Percentiles rank a stretch among this genome's conserved stretches.
Evolutionary conservation across 306 rosid species (phyloP).

Genomic region (Luffa acutangula): DNA sequence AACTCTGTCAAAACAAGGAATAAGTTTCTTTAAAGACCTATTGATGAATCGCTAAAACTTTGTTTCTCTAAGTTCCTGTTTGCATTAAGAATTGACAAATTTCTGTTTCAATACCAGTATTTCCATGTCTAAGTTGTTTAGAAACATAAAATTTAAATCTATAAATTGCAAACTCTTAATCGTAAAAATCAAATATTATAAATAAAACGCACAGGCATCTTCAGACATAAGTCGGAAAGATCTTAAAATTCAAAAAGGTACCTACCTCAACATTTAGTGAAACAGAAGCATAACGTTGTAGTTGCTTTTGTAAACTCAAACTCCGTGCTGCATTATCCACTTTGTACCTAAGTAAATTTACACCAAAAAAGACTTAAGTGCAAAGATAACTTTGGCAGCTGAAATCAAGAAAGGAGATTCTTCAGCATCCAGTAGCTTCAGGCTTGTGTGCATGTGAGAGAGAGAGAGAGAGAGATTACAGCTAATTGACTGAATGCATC

Average conservation of each 20-base stretch:
- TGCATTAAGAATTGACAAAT: not conserved
- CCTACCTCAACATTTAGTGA: conserved; percentile 65
- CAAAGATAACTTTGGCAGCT: not conserved
- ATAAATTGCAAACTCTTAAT: not conserved
- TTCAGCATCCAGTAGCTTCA: not conserved
- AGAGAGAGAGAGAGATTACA: not conserved
- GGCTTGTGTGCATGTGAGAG: not conserved
- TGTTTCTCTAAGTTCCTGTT: not conserved
- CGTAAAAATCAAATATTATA: not conserved
- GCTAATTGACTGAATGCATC: not conserved
- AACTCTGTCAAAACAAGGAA: not conserved
- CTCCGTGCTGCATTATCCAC: conserved; percentile 41
- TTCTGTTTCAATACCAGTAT: not conserved
- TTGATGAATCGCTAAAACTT: not conserved
- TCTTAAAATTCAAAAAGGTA: not conserved
- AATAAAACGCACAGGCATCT: not conserved
- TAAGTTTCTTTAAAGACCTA: not conserved
- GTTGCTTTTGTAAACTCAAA: conserved; percentile 62
- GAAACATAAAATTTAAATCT: not conserved
- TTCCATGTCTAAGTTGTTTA: not conserved
- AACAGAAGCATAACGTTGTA: conserved; percentile 65
- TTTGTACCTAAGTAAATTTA: conserved; percentile 56
- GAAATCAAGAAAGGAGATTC: not conserved
- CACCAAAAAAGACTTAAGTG: conserved; percentile 16
- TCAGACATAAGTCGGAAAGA: not conserved